phyloP scores from a whole-genome alignment of 2,329 filamentous ascomycete genomes.

The Eutypa lata region DNA sequence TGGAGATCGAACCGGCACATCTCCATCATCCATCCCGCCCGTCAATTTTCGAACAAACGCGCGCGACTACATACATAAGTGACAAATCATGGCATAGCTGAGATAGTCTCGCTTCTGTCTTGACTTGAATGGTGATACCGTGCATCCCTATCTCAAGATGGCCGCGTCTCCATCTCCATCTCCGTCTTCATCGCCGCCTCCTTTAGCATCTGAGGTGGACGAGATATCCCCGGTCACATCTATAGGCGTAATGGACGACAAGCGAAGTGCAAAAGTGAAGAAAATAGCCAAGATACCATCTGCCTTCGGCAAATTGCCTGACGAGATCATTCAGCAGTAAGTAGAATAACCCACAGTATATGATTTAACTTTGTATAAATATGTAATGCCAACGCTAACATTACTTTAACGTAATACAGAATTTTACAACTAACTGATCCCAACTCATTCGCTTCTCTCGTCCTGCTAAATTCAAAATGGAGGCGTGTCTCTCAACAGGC shows the following conservation, averaged over 20 bases:
- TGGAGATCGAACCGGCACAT: no score
- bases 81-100: no score
- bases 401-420: slow-evolving; percentile 35
- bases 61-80: no score
- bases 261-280: slow-evolving; percentile 7
- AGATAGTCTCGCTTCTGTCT: no score
- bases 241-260: slow-evolving; percentile 4
- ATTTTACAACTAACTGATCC: slow-evolving; percentile 60
- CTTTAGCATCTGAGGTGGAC: not conserved
- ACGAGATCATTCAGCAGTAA: slow-evolving; percentile 70
- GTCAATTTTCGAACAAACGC: no score
- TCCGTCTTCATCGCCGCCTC: not conserved
- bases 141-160: not conserved
- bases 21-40: no score
- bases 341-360: slow-evolving; percentile 7
- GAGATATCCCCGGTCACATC: not conserved
- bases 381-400: not conserved
- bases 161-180: not conserved
- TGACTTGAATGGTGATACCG: not conserved
- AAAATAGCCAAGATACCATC: slow-evolving; percentile 17
- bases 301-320: slow-evolving; percentile 57
- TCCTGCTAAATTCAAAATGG: slow-evolving; percentile 65
- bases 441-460: slow-evolving; percentile 63
- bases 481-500: slow-evolving; percentile 60
- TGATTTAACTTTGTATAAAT: slow-evolving; percentile 4